Percentiles rank a stretch among this genome's conserved stretches.
Conservation (phyloP, 306 rosid genomes). For the Medicago truncatula region DNA sequence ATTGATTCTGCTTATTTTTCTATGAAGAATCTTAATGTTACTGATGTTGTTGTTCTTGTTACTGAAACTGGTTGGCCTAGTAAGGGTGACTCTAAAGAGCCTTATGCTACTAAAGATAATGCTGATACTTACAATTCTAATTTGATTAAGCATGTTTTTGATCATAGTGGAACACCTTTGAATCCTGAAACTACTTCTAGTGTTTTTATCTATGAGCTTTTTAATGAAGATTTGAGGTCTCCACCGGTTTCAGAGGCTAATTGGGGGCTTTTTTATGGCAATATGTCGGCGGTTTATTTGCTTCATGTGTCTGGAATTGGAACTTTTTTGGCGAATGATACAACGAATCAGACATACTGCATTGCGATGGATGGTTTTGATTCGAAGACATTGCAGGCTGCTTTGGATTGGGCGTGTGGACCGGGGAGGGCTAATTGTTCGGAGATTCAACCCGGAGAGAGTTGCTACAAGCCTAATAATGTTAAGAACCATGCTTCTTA, state of each 20-base stretch:
- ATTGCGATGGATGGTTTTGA: slow-evolving; percentile 87
- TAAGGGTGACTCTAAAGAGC: slow-evolving; percentile 81
- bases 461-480: slow-evolving; percentile 79
- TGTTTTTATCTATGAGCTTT: slow-evolving; percentile 77
- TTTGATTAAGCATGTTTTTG: slow-evolving; percentile 77
- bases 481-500: slow-evolving; percentile 88
- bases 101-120: slow-evolving; percentile 81
- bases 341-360: slow-evolving; percentile 87
- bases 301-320: slow-evolving; percentile 93
- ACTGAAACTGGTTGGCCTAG: slow-evolving; percentile 97
- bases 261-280: slow-evolving; percentile 90
- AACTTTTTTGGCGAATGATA: slow-evolving; percentile 85
- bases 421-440: slow-evolving; percentile 88
- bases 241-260: slow-evolving; percentile 84
- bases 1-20: slow-evolving; percentile 87
- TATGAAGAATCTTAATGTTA: slow-evolving; percentile 84
- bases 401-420: slow-evolving; percentile 98
- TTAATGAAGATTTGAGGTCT: slow-evolving; percentile 83
- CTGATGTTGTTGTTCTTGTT: slow-evolving; percentile 81
- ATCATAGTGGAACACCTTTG: slow-evolving; percentile 78
- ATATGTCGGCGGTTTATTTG: slow-evolving; percentile 73
- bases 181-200: slow-evolving; percentile 81
- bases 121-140: slow-evolving; percentile 91
- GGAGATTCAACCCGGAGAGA: slow-evolving; percentile 87
- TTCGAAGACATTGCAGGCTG: slow-evolving; percentile 80